phyloP scores from a whole-genome alignment of 2,329 filamentous ascomycete species.

The Chaetoscypha palmicola region DNA sequence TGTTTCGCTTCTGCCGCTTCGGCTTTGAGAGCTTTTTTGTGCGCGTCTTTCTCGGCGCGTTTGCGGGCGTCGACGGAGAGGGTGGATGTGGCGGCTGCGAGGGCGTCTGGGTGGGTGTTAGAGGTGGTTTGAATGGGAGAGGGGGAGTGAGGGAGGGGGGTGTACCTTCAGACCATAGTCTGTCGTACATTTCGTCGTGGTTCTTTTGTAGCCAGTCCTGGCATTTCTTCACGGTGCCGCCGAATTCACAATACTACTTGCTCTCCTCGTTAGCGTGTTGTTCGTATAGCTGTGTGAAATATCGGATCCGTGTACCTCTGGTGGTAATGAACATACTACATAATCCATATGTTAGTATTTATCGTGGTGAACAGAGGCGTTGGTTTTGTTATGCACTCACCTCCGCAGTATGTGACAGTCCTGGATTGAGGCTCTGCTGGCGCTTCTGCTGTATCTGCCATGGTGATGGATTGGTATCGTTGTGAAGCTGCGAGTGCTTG shows the following conservation, averaged over 20 bases:
- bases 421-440: conserved; percentile 29
- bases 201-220: conserved; percentile 85
- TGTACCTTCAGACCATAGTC: conserved; percentile 80
- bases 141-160: conserved; percentile 4
- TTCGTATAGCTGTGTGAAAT: neutral
- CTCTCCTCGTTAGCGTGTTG: conserved; percentile 17
- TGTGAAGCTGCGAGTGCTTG: neutral
- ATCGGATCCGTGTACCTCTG: conserved; percentile 44
- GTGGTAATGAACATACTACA: conserved; percentile 57
- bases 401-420: conserved; percentile 31
- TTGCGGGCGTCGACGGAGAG: conserved; percentile 89
- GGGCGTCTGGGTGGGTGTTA: conserved; percentile 50
- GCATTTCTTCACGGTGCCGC: conserved; percentile 92
- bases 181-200: conserved; percentile 65
- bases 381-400: conserved; percentile 14
- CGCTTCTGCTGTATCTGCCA: conserved; percentile 25
- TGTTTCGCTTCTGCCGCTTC: conserved; percentile 79
- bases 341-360: conserved; percentile 5
- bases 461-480: conserved; percentile 10
- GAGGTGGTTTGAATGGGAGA: neutral
- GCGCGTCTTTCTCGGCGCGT: conserved; percentile 89
- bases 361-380: conserved; percentile 14
- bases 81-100: conserved; percentile 76
- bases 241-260: conserved; percentile 93
- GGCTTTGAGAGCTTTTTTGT: conserved; percentile 95